Evolutionary conservation across 257 asterid species (phyloP).

Genomic region (Misopates orontium): DNA sequence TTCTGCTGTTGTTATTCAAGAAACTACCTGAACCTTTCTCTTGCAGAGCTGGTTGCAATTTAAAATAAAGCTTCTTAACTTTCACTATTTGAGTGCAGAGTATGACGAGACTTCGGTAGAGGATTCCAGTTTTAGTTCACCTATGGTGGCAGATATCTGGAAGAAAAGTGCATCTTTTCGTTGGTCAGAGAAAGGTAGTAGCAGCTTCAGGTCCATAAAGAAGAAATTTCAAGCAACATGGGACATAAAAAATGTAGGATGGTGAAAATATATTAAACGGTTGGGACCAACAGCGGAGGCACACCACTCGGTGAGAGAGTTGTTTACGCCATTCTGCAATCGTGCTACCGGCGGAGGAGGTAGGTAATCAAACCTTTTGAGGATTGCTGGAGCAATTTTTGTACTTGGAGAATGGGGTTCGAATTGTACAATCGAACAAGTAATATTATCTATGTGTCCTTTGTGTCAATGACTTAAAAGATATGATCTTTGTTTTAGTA

Average conservation of each 20-base stretch:
- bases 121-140: constrained; percentile 55
- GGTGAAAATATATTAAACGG: constrained; percentile 5
- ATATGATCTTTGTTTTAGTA: not conserved
- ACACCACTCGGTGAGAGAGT: too few relatives aligned
- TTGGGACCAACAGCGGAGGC: too few relatives aligned
- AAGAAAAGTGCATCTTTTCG: constrained; percentile 64
- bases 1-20: not conserved
- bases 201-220: constrained; percentile 79
- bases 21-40: not conserved
- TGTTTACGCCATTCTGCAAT: too few relatives aligned
- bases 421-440: not conserved
- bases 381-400: not conserved
- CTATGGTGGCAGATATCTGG: constrained; percentile 66
- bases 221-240: constrained; percentile 73
- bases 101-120: constrained; percentile 58
- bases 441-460: not conserved
- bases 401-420: not conserved
- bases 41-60: not conserved
- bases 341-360: too few relatives aligned
- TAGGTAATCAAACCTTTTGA: not conserved
- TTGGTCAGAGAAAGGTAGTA: constrained; percentile 74
- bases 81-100: constrained; percentile 43
- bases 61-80: constrained; percentile 1
- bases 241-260: constrained; percentile 43
- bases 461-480: not conserved